Evolutionary conservation across 306 rosid genomes (phyloP), one percentile per base, ranked within the genome.

Genomic region (Vicia sativa): DNA sequence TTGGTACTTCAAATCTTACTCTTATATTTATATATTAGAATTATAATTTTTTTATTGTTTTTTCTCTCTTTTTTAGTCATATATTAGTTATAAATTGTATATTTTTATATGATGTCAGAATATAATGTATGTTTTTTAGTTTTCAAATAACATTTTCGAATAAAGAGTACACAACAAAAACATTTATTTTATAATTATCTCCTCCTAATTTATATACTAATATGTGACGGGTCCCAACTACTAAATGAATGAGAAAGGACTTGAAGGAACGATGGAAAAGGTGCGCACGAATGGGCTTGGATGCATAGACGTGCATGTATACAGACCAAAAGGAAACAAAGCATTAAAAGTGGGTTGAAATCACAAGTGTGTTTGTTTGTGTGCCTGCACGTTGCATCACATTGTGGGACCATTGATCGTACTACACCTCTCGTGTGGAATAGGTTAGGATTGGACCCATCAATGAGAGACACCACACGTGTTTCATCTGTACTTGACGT

Each of bases 221-320:
- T 62, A 25, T 4, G 23, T 6, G 64, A 12, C 6, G 59, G 77
- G 55, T 41, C 65, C 65, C 23, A 12, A 18, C 45, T 41, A 58
- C 65, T 11, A 4, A 13, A 13, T 52, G 8, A n/a, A 64, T 11
- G 72, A 58, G 14, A 59, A 52, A 5, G 1, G 37, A 53, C 25
- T 16, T 2, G 1, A 49, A 55, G 48, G 12, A 41, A 34, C 14
- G 50, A 13, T n/a, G 65, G 19, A 52, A 45, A 25, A 31, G 45
- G 21, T 54, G 29, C 62, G 64, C 81, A 77, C 77, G 81, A 77
- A 77, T 71, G 81, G 81, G 56, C 2, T 63, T 44, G 48, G 58
- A 46, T 55, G 71, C 1, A 52, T 12, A 75, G 41, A 75, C 70
- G 71, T 76, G 75, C 75, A 68, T 61, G 60, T 35, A 69, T 70